Evolutionary conservation across 2,329 filamentous ascomycete genomes (phyloP).

Genomic region (Pezicula neosporulosa): DNA sequence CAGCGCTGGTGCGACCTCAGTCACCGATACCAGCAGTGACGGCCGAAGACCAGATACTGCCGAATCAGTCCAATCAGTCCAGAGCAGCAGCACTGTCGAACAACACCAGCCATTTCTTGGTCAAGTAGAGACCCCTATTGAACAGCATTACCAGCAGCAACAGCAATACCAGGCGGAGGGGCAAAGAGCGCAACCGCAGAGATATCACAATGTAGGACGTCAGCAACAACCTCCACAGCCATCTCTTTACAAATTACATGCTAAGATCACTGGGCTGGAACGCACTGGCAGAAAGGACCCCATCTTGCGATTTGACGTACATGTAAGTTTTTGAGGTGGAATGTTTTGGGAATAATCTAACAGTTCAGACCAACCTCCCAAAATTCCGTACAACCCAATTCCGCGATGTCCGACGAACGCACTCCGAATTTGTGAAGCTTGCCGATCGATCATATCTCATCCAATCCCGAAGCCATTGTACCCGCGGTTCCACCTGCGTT

Average conservation of each 20-base stretch:
- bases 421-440: slow-evolving; percentile 96
- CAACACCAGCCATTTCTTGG: slow-evolving; percentile 28
- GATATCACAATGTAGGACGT: slow-evolving; percentile 24
- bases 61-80: slow-evolving; percentile 21
- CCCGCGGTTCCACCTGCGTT: slow-evolving; percentile 93
- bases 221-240: slow-evolving; percentile 43
- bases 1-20: slow-evolving; percentile 20
- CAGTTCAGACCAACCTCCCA: slow-evolving; percentile 85
- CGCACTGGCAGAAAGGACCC: slow-evolving; percentile 93
- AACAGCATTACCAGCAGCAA: slow-evolving; percentile 26
- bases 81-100: slow-evolving; percentile 17
- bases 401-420: slow-evolving; percentile 90
- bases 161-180: slow-evolving; percentile 28
- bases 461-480: slow-evolving; percentile 94
- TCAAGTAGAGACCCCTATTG: slow-evolving; percentile 3
- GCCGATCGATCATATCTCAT: slow-evolving; percentile 92
- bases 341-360: slow-evolving; percentile 13
- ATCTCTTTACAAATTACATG: slow-evolving; percentile 81
- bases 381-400: slow-evolving; percentile 98
- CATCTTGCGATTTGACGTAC: slow-evolving; percentile 90
- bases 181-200: slow-evolving; percentile 30
- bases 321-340: slow-evolving; percentile 57
- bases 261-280: slow-evolving; percentile 92
- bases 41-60: slow-evolving; percentile 24
- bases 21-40: slow-evolving; percentile 18